These are phyloP conservation scores for Vigna reflexopilosa DNA, from an alignment of 306 rosid genomes.

Conservation along the genomic window DNA sequence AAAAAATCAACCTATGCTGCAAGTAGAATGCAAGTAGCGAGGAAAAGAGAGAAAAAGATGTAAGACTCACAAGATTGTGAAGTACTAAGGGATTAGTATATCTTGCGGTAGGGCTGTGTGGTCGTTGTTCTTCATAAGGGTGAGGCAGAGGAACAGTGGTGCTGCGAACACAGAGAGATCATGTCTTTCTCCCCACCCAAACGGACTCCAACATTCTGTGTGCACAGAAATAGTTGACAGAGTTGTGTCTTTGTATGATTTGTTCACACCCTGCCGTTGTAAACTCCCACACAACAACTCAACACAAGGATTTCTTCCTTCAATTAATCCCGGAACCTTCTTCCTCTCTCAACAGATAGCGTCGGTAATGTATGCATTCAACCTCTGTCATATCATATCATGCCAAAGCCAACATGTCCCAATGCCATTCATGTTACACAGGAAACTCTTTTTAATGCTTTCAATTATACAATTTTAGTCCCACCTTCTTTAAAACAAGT, in stretches of 20 bases:
- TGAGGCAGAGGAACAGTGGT: constrained; percentile 40
- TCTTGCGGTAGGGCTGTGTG: constrained; percentile 18
- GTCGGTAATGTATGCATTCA: constrained; percentile 51
- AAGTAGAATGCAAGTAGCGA: constrained; percentile 9
- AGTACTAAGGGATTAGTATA: constrained; percentile 25
- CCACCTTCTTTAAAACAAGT: background rate
- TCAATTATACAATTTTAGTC: background rate
- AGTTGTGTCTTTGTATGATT: constrained; percentile 8
- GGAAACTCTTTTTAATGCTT: background rate
- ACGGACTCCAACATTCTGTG: constrained; percentile 40
- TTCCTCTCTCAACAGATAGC: constrained; percentile 29
- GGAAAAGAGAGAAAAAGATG: background rate
- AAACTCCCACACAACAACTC: background rate
- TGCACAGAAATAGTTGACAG: constrained; percentile 8
- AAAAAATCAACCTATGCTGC: constrained; percentile 9
- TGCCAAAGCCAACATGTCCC: background rate
- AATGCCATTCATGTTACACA: constrained; percentile 6
- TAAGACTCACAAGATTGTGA: constrained; percentile 58
- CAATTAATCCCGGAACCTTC: constrained; percentile 8
- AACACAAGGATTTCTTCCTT: constrained; percentile 29
- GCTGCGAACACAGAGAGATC: constrained; percentile 41
- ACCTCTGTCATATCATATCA: constrained; percentile 3
- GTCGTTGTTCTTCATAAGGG: constrained; percentile 43
- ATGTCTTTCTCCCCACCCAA: constrained; percentile 36
- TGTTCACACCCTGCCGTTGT: constrained; percentile 30